Evolutionary conservation across 768 basidiomycete genomes (phyloP).

Genomic region (Lyophyllum shimeji): DNA sequence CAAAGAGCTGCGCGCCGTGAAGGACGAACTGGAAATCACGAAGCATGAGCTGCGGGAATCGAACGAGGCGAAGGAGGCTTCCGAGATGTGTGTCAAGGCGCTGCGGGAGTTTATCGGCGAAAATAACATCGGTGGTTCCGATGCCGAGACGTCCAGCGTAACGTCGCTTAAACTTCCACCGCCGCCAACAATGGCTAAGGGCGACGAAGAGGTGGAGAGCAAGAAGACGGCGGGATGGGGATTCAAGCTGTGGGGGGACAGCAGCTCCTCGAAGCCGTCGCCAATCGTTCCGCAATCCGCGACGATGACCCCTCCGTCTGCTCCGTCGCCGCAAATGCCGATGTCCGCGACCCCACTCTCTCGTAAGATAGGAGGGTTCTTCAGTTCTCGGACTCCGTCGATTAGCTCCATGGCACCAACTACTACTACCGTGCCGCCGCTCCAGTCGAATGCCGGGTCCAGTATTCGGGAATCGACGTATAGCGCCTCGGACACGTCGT

Average conservation of each 20-base stretch:
- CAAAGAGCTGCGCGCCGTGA: slow-evolving; percentile 55
- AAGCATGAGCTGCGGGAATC: slow-evolving; percentile 72
- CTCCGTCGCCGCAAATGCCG: slow-evolving; percentile 28
- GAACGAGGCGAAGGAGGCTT: slow-evolving; percentile 84
- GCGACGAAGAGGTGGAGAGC: slow-evolving; percentile 32
- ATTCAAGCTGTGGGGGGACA: slow-evolving; percentile 68
- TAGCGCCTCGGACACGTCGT: slow-evolving; percentile 60
- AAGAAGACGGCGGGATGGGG: slow-evolving; percentile 48
- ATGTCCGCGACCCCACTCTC: slow-evolving; percentile 45
- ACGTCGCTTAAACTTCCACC: slow-evolving; percentile 39
- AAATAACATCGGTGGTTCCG: slow-evolving; percentile 55
- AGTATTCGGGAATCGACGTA: slow-evolving; percentile 41
- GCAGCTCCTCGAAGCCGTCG: slow-evolving; percentile 24
- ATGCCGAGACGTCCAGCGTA: slow-evolving; percentile 15
- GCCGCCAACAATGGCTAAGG: slow-evolving; percentile 38
- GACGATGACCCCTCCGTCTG: slow-evolving; percentile 25
- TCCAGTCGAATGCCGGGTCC: slow-evolving; percentile 32
- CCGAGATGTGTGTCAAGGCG: slow-evolving; percentile 80
- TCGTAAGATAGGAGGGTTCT: slow-evolving; percentile 72
- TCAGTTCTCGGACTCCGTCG: slow-evolving; percentile 45
- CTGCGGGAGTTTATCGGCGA: slow-evolving; percentile 82
- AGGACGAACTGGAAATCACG: slow-evolving; percentile 59
- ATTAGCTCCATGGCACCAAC: slow-evolving; percentile 20
- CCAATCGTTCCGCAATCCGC: slow-evolving; percentile 23
- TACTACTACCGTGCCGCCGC: slow-evolving; percentile 24